Evolutionary conservation across 2,329 filamentous ascomycete genomes (phyloP), one percentile per base, ranked within the genome.

Genomic region (Nigrospora osmanthi): DNA sequence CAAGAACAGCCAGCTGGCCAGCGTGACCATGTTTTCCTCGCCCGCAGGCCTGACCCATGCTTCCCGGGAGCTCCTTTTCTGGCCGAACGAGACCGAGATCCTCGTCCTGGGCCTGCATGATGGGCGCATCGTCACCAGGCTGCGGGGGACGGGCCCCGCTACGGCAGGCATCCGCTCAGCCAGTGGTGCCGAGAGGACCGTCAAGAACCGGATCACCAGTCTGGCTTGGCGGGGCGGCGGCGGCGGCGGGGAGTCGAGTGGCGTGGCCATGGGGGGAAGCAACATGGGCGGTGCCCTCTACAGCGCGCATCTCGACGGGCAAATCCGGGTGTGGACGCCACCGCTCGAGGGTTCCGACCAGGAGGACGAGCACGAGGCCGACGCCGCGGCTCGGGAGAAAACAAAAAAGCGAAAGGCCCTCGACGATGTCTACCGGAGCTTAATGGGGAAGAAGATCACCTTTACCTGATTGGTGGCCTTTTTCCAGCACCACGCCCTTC

Each of bases 271-370:
- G 69, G 77, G 77, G 4, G 76, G 76, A 2, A 67, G 62, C 3
- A 76, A 72, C 49, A 70, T 69, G 16, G 53, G 71, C 5, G 76
- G 76, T 0, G 73, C 69, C 10, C 58, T 96, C 46, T 94, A 89
- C 65, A 93, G 88, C 43, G 85, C 82, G 2, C 89, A 95, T 56
- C 73, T 83, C 3, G 89, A 96, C 59, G 91, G 91, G 0, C 84
- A 83, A 43, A 91, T 97, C 46, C 76, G 85, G 38, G 78, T 79
- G 4, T 96, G 91, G 89, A 73, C 75, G 53, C 85, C 87, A 2
- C 68, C 70, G 33, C 65, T 79, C 6, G 64, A 70, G 1, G 78
- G 75, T 5, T 68, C 66, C 32, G 65, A 78, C 52, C 60, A 76
- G 53, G 52, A 80, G 41, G 71, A 69, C 12, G 70, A 73, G 34